Evolutionary conservation across 148 eudicot species (phyloP), one percentile per base, ranked within the genome.

Genomic region (Vaccinium darrowii): DNA sequence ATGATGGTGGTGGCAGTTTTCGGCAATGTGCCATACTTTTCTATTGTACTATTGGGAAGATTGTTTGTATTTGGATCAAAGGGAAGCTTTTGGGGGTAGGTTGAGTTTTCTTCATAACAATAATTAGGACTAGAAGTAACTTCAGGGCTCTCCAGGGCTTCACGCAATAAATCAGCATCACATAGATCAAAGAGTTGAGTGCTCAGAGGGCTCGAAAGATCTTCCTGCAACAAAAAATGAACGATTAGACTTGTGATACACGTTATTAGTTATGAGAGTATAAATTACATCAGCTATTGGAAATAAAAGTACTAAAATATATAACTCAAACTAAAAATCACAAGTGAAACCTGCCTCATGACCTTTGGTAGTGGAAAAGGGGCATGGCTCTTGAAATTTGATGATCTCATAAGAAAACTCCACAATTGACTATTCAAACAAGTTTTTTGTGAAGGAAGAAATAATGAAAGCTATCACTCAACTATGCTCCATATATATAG

Each of bases 121-220:
- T 90, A 90, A 78, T 92, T 89, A 1, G 98, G 92, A 80, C 88
- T 91, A 8, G 95, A 93, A 83, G 90, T 87, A 58, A 90, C 93
- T 87, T 96, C 97, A 0, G 94, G 89, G 83, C 89, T 91, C 57
- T 92, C 95, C 54, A 94, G 51, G 3, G 98, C 83, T 43, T 92
- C 95, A 1, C 87, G 83, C 65, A 93, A 93, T 71, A 96, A 76
- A 57, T 94, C 96, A 2, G 94, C 85, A 60, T 96, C 92, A 81
- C 91, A 91, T 5, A 94, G 89, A 3, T 94, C 95, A 2, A 94
- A 88, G 0, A 92, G 80, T 85, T 92, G 94, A 79, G 90, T 90
- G 83, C 86, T 90, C 51, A 91, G 72, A 0, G 95, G 97, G 87
- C 93, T 90, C 15, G 94, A 89, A 53, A 93, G 80, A 15, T 91